Evolutionary conservation across 2,329 filamentous ascomycete species (phyloP), one percentile per base, ranked within the genome.

Genomic region (Botryotinia globosa): DNA sequence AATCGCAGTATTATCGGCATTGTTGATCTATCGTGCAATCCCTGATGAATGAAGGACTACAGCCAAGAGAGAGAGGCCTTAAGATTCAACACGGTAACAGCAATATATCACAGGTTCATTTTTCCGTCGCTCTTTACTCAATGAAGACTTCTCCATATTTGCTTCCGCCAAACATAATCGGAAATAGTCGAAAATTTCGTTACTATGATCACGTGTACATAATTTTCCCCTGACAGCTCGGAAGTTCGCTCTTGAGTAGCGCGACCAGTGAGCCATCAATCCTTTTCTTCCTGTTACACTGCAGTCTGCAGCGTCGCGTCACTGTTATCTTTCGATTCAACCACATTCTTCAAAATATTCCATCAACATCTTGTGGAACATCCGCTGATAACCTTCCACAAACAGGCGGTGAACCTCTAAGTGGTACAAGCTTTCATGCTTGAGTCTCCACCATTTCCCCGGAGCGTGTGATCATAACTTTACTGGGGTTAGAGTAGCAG

Each of bases 381-480:
- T 51, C 34, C 48, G 48, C 42, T 16, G 34, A 67, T 56, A 56
- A 56, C 34, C 65, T 42, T n/a, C 51, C 34, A 56, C 18, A 56
- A 67, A 67, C 65, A 56, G 65, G 65, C 65, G 65, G 65, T 67
- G 65, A 67, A 32, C 48, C 37, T 67, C 48, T 37, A 44, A 56
- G 51, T 67, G 65, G 65, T 9, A 42, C 16, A 56, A 56, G 65
- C 59, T 71, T 48, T 62, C 10, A 56, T 54, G 25, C 45, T 34
- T 54, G 12, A 39, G 48, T 48, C 32, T 71, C 68, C 68, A 71
- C 68, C 68, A 64, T 48, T 70, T 71, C 68, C 68, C 68, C 68
- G 68, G 68, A 71, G 68, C 68, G 44, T 71, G 58, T 71, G 68
- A 71, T 64, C 42, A 71, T 67, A 14, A 67, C n/a, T 56, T 32